Conservation (phyloP, 768 basidiomycete species). For the Nidularia sp. region DNA sequence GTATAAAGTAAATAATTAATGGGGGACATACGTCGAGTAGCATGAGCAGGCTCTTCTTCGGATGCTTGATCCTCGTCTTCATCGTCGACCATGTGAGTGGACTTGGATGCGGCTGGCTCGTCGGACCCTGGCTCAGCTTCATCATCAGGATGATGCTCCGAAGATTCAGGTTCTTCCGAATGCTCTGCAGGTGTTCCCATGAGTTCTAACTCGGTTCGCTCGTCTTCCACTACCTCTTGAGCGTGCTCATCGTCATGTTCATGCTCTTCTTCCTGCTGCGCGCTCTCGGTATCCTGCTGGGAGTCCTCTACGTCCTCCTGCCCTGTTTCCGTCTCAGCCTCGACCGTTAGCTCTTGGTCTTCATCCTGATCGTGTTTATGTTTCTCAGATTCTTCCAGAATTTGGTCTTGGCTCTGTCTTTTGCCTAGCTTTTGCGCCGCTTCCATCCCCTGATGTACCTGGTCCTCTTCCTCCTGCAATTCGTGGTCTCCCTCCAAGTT, state of each 20-base stretch:
- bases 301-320: no score
- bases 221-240: not conserved
- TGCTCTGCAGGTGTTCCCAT: conserved; percentile 4
- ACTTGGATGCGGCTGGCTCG: no score
- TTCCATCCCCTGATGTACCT: no score
- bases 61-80: conserved; percentile 19
- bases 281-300: conserved; percentile 5
- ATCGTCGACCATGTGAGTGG: no score
- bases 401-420: no score
- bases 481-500: conserved; percentile 5
- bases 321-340: no score
- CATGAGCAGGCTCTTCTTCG: conserved; percentile 27
- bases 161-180: conserved; percentile 12
- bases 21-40: conserved; percentile 25
- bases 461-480: conserved; percentile 14
- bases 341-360: no score
- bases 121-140: no score
- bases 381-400: no score
- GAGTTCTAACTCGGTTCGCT: conserved; percentile 1
- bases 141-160: no score
- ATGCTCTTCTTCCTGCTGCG: not conserved
- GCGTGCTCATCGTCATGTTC: not conserved
- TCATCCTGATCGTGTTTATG: no score
- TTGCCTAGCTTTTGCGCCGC: no score
- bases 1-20: not conserved